Base-by-base conservation (phyloP, 352 stramenopile species). In the Aphanomyces euteiches region DNA sequence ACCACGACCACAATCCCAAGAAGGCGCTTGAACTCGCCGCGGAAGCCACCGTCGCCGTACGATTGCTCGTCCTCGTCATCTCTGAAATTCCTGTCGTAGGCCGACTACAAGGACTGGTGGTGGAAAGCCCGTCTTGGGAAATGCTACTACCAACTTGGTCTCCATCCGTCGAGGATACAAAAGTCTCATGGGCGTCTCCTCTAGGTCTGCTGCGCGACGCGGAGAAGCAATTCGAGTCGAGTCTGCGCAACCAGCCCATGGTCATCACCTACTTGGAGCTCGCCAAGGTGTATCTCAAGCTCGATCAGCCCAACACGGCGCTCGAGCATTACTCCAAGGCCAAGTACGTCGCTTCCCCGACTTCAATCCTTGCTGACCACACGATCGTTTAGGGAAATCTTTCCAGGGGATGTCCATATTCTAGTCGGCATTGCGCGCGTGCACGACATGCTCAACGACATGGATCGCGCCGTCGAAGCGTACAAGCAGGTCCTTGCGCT, bases 41-140 rank as follows among this genome's bases (percentile, higher is more conserved):
- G 3, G 90, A 97, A 69, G 93, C 88, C 15, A 97, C 90, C 0
- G 84, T 93, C 21, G 87, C 79, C 5, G 81, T 79, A 71, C 40
- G 67, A 58, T 61, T 7, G 40, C 12, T 12, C 47, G 1, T 10
- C 28, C 37, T 19, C 7, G 38, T 12, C 34, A 7, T 41, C 17
- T 36, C 8, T 21, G 37, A 15, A 41, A 2, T 21, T 15, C 13
- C 47, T 21, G 28, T 40, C 69, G 58, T 67, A 74, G 38, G 63
- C 56, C 4, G 88, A 95, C 45, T 98, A 93, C 74, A 93, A 96
- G 73, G 89, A 96, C 75, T 98, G 93, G 93, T 98, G 90, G 89
- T 98, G 93, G 93, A 98, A 98, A 72, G 82, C 85, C n/a, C 81
- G 90, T 7, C 73, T 98, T 17, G 93, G 90, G 43, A 97, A 98